These are phyloP conservation scores for Xanthoconium purpureum DNA, from an alignment of 768 basidiomycete genomes.

Conservation along the genomic window DNA sequence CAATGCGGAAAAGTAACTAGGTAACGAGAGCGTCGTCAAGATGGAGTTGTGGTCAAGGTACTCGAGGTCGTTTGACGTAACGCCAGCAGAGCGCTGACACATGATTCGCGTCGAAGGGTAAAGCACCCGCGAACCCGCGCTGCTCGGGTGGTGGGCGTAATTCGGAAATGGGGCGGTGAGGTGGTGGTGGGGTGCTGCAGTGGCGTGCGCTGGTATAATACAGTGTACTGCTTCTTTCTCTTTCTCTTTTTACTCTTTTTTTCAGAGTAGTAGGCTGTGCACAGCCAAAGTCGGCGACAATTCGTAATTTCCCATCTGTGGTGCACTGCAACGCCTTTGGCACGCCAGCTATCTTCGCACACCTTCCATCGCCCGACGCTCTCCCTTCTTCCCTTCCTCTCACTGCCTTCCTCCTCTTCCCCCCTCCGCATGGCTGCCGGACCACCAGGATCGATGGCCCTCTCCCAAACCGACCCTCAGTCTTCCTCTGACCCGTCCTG, in stretches of 20 bases:
- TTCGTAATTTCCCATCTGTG: constrained; percentile 37
- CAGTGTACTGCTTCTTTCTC: background rate
- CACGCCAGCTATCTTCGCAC: constrained; percentile 30
- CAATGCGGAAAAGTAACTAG: too few relatives aligned
- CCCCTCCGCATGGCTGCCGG: constrained; percentile 18
- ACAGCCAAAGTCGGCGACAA: constrained; percentile 16
- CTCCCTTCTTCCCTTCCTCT: background rate
- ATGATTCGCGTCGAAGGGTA: too few relatives aligned
- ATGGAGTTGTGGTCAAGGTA: too few relatives aligned
- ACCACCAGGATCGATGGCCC: constrained; percentile 27
- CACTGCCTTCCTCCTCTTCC: background rate
- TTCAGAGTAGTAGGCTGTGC: background rate
- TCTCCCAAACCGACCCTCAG: constrained; percentile 8
- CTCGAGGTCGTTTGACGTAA: too few relatives aligned
- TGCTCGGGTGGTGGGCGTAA: too few relatives aligned
- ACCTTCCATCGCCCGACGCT: constrained; percentile 2
- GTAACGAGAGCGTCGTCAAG: too few relatives aligned
- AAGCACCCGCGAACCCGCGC: too few relatives aligned
- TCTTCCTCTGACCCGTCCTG: constrained; percentile 49
- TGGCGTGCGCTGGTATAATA: too few relatives aligned
- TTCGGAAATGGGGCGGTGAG: too few relatives aligned
- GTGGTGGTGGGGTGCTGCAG: too few relatives aligned
- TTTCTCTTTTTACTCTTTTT: background rate
- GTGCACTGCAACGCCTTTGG: constrained; percentile 27
- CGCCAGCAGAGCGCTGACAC: too few relatives aligned